Evolutionary conservation across 2,329 filamentous ascomycete species (phyloP), one percentile per base, ranked within the genome.

Genomic region (Paracorniculantispora psalliotae): DNA sequence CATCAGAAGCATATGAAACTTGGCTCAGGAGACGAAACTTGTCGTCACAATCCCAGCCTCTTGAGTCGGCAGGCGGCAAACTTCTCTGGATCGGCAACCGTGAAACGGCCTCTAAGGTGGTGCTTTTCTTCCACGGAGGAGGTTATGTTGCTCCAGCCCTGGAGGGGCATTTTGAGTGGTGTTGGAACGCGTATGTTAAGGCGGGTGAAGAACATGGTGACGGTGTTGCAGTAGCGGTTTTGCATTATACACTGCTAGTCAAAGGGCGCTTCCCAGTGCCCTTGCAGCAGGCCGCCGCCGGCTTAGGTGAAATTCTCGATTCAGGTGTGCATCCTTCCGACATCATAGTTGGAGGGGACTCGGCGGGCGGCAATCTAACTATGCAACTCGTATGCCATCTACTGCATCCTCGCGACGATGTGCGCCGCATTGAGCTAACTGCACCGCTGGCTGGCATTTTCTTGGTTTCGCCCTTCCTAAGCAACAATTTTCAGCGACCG

Each of bases 191-290:
- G 17, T 69, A 61, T 48, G 46, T 70, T 10, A 43, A 57, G 41
- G 46, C 60, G 3, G 62, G 65, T 4, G 13, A 51, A 17, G 61
- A 63, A 41, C 49, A 53, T 3, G 64, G 62, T 25, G 57, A 59
- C 12, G 64, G 67, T 52, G 63, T 67, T 2, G 66, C 68, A 5
- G 71, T 74, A 2, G 70, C 65, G 0, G 47, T 73, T 12, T 59
- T 75, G 55, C 67, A 71, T 61, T 74, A 75, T 60, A 67, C 71
- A 7, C 68, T 74, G 10, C 52, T 59, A 17, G 71, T 71, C 15
- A 63, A 47, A 3, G 68, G 63, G 2, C 48, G 56, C 15, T 70
- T 51, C 19, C 48, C 48, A 12, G 26, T 21, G 30, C 48, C 37
- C 12, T 33, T 39, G n/a, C 8, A 2, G 2, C 33, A 37, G 13